phyloP scores from a whole-genome alignment of 352 stramenopile species.

The Saprolegnia parasitica region DNA sequence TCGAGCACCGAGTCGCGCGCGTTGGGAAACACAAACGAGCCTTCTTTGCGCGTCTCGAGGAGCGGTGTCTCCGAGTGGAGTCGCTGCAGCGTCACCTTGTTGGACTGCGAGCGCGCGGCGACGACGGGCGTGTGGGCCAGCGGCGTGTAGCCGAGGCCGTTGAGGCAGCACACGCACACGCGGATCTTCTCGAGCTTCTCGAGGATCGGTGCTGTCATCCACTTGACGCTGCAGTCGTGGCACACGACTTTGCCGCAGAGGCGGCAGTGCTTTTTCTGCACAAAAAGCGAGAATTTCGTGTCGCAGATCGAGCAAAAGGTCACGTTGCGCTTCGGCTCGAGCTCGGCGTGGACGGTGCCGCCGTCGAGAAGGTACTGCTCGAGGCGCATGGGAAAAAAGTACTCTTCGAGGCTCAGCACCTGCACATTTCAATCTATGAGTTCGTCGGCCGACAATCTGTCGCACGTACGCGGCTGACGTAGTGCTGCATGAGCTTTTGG shows the following conservation, averaged over 20 bases:
- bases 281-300: conserved; percentile 26
- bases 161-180: not conserved
- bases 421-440: too few species aligned
- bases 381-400: not conserved
- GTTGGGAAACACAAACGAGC: not conserved
- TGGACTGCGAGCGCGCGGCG: too few species aligned
- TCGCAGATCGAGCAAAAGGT: conserved; percentile 28
- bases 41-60: not conserved
- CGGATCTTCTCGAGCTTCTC: not conserved
- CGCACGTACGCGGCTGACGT: not conserved
- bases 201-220: not conserved
- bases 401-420: not conserved
- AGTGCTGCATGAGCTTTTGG: not conserved
- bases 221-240: conserved; percentile 21
- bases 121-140: not conserved
- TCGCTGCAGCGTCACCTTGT: not conserved
- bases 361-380: not conserved
- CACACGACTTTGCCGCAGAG: conserved; percentile 22
- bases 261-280: conserved; percentile 28
- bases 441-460: too few species aligned
- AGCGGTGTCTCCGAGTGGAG: not conserved
- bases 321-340: not conserved
- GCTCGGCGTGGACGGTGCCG: not conserved
- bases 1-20: not conserved
- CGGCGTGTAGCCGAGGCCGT: not conserved